A percentile compares a stretch with the other conserved stretches of the same genome.
Evolutionary conservation across 2,329 filamentous ascomycete genomes (phyloP).

Genomic region (Fusarium protoensiforme): DNA sequence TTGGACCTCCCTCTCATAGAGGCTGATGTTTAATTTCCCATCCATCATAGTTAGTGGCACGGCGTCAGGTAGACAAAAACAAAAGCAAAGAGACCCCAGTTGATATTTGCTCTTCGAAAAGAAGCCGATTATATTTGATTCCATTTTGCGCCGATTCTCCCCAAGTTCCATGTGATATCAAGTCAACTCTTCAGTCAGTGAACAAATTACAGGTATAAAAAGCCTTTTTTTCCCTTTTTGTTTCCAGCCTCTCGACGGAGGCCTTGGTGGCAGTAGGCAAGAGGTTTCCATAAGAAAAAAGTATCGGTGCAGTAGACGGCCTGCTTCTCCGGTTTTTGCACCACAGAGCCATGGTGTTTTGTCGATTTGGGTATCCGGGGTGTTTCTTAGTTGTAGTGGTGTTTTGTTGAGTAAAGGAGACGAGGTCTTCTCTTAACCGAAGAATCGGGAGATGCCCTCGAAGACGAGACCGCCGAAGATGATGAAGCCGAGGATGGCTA

Average conservation of each 20-base stretch:
- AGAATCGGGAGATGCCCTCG: constrained; percentile 66
- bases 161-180: constrained; percentile 40
- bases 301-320: constrained; percentile 1
- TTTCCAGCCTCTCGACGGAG: not conserved
- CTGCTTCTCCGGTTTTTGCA: constrained; percentile 3
- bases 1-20: not conserved
- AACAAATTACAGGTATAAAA: constrained; percentile 31
- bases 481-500: constrained; percentile 69
- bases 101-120: constrained; percentile 24
- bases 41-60: constrained; percentile 21
- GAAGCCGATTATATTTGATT: constrained; percentile 35
- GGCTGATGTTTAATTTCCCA: not conserved
- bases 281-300: constrained; percentile 1
- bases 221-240: not conserved
- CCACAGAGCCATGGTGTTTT: constrained; percentile 6
- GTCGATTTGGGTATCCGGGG: constrained; percentile 10
- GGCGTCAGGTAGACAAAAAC: constrained; percentile 45
- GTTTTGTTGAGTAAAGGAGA: constrained; percentile 6
- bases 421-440: constrained; percentile 46
- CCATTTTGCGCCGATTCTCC: constrained; percentile 44
- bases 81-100: constrained; percentile 32
- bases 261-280: not conserved
- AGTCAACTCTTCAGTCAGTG: constrained; percentile 24
- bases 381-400: not conserved
- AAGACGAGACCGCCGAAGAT: constrained; percentile 71